Base-by-base conservation (phyloP, 116 monocot genomes). In the Iris pallida region DNA sequence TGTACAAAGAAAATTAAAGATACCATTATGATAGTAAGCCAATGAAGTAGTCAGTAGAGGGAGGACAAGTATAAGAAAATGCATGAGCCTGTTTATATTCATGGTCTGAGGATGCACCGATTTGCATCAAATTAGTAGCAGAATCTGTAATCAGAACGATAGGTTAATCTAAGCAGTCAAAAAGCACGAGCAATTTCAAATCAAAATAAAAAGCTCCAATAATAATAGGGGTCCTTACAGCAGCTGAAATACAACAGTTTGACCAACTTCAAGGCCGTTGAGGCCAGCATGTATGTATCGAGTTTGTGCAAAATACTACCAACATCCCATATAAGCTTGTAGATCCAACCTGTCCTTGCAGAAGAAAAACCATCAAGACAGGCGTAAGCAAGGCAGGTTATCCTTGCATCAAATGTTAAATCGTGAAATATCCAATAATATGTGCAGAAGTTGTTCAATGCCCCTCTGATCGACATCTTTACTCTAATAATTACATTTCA, bases 321-420 rank as follows among this genome's bases (percentile, higher is more conserved):
- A 96, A 65, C 82, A 96, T 75, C 86, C 85, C 96, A 96, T 96
- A 66, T 89, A 96, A 89, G 63, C 75, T 96, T 96, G 77, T 96
- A 96, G 71, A 96, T 79, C 80, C 75, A 80, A 57, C 92, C 95
- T 96, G 76, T 54, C 16, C 60, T 75, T 65, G 30, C 30, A 30
- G 30, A 30, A 30, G 30, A 30, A 30, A 30, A 30, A 30, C 30
- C 30, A 30, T 30, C 30, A 30, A 30, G 30, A 30, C 30, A 30
- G 30, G 30, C 30, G 30, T 30, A 30, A 30, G 30, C 30, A 30
- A 30, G 30, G 30, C 30, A 30, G 30, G 30, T 30, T 30, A 30
- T 30, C 30, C 30, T 30, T 30, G 30, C 30, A 30, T 30, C 30
- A 30, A 30, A 30, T n/a, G n/a, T n/a, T n/a, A n/a, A n/a, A n/a